Evolutionary conservation across 345 rosid genomes (phyloP), one percentile per base, ranked within the genome.

Genomic region (Pugionium dolabratum): DNA sequence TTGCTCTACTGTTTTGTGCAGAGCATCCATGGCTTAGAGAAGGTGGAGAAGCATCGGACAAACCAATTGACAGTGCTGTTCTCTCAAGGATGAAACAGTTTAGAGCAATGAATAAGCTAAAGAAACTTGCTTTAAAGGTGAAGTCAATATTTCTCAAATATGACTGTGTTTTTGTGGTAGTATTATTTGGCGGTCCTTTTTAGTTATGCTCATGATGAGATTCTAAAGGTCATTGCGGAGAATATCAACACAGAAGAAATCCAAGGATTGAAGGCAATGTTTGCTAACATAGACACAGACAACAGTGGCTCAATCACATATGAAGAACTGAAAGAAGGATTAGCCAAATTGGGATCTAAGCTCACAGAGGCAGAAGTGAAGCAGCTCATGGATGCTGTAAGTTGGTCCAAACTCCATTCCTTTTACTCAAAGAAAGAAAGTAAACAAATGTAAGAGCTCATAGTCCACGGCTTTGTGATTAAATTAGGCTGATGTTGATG

Each of bases 321-420:
- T 66, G 86, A 87, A 55, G 96, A 92, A 61, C 73, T 92, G 71
- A 86, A 86, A 76, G 64, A 76, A 34, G 91, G 98, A 52, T 74
- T 92, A 77, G 85, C 91, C 67, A 78, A 82, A 59, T 80, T 86
- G 52, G 98, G 93, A 52, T 89, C 97, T 30, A 87, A 81, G 75
- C 95, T 92, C 35, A 79, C 91, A 0, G 93, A 83, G 80, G 47
- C 80, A 10, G 91, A 92, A 81, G 92, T 89, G 52, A 66, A 79
- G 73, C 93, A 87, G 68, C 95, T 92, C 56, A 87, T 92, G 96
- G 96, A 89, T 64, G 96, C 96, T 65, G 96, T 92, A 79, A 82
- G 85, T 68, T 40, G 2, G 1, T 40, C 4, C 44, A 2, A 1
- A 7, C 9, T 40, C 2, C 44, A 36, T 36, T 36, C 40, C 40